phyloP scores from a whole-genome alignment of 2,329 filamentous ascomycete species.

The Penicillium sp. region DNA sequence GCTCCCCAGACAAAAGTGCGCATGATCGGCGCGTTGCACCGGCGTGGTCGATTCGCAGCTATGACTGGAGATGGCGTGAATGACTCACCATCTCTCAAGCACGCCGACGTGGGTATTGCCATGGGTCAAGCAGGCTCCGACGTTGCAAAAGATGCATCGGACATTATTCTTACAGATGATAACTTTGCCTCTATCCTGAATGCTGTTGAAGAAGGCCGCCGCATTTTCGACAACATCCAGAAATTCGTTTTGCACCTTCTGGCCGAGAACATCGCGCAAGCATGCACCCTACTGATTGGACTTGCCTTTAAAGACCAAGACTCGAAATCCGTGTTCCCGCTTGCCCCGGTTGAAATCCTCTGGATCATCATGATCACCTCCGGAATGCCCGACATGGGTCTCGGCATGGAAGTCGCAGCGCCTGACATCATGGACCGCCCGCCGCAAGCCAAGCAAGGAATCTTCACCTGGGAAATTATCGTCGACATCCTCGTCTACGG shows the following conservation, averaged over 20 bases:
- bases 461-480: conserved; percentile 79
- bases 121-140: conserved; percentile 86
- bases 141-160: conserved; percentile 72
- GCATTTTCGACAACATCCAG: conserved; percentile 89
- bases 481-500: conserved; percentile 82
- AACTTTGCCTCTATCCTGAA: conserved; percentile 90
- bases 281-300: conserved; percentile 78
- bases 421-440: conserved; percentile 80
- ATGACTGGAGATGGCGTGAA: conserved; percentile 94
- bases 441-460: conserved; percentile 71
- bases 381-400: conserved; percentile 83
- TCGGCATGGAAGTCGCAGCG: conserved; percentile 77
- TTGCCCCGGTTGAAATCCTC: conserved; percentile 83
- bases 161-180: conserved; percentile 77
- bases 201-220: conserved; percentile 80
- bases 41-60: conserved; percentile 73
- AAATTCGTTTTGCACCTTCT: conserved; percentile 84
- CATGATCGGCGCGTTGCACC: conserved; percentile 62
- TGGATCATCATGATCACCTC: conserved; percentile 97
- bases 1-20: conserved; percentile 54
- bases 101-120: conserved; percentile 83
- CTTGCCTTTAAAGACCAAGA: conserved; percentile 77
- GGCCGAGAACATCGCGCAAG: conserved; percentile 81
- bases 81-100: conserved; percentile 79
- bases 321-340: conserved; percentile 79